Base-by-base conservation (phyloP, 495 filamentous ascomycete genomes). In the Neurospora sp. region DNA sequence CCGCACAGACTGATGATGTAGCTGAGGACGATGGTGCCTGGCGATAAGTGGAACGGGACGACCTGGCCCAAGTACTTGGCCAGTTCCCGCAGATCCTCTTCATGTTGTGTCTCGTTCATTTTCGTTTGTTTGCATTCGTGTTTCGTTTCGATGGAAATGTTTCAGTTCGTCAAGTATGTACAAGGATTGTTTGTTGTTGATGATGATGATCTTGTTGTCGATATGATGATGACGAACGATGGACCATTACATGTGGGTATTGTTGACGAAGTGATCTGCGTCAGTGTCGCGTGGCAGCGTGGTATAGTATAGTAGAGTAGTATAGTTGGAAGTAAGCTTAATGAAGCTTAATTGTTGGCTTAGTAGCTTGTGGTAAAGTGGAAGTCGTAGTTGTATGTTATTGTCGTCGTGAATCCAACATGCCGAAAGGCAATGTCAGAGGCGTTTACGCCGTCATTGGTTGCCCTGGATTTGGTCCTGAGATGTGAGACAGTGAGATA, bases 1-100 rank as follows among this genome's bases (percentile, higher is more conserved):
- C 94, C 94, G 77, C 93, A 85, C 39, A 90, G 85, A 77, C 93
- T 95, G 76, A 96, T 88, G 70, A 93, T 78, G 79, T 91, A 96
- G 14, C 93, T 94, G 10, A 92, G 84, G 20, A 91, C 84, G 39
- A 97, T 86, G 74, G 90, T 90, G 11, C 88, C 88, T 0, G 87
- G 79, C 39, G 87, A 80, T 77, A 93, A 92, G 18, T 81, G 85
- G 73, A 86, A 85, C 3, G 84, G 82, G 10, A 90, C 80, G 8
- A 85, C 74, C 16, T 86, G 76, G 11, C 83, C 85, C 23, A 82
- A 14, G 66, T 81, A 80, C 38, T 74, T 69, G 59, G 72, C 71
- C 66, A 78, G 54, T 59, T 71, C 78, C 23, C 11, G 11, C 14
- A 18, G 27, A 27, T 35, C 54, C 35, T 62, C 27, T 11, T 18